Base-by-base conservation (phyloP, 768 basidiomycete species). In the Trametes maxima region DNA sequence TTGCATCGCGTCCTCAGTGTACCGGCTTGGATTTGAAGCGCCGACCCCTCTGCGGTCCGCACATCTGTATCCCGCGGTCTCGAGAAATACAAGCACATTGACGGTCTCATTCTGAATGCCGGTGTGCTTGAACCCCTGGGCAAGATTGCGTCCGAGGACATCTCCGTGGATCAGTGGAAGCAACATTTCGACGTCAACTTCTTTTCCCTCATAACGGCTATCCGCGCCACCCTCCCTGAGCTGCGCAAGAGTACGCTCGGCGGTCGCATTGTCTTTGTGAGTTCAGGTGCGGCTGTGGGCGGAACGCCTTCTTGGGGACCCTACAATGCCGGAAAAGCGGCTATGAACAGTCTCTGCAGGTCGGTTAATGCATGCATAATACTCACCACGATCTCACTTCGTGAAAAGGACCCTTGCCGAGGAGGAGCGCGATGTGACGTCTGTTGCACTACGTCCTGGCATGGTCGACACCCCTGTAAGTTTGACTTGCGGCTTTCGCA, bases 321-420 rank as follows among this genome's bases (percentile, higher is more conserved):
- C 0, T 94, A 93, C 72, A 90, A 84, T 62, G 88, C 94, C 12
- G 79, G 83, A 59, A 95, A 98, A 73, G 94, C 95, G 0, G 94
- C 93, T 1, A 80, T 94, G 85, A 97, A 95, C 73, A 89, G 88
- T 21, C 77, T 97, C 44, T 87, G 85, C 76, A 83, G 90, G 91
- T 88, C 69, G 35, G 70, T 64, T 25, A 22, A 49, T 17, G 45
- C 4, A 16, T 3, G 5, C 13, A 13, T 24, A 11, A 39, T n/a
- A 37, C 46, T 52, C 37, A 11, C 33, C 11, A 33, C 42, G 21
- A 40, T 45, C 21, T 28, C 17, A 25, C 17, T 19, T 7, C 39
- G 35, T 7, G 53, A 11, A 39, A 39, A 94, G 94, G 73, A 96
- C 94, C 0, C 77, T 96, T 19, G 90, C 87, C 17, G 83, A 83